These are phyloP conservation scores for Tubosaeta sp. DNA, from an alignment of 768 basidiomycete species.

Conservation along the genomic window DNA sequence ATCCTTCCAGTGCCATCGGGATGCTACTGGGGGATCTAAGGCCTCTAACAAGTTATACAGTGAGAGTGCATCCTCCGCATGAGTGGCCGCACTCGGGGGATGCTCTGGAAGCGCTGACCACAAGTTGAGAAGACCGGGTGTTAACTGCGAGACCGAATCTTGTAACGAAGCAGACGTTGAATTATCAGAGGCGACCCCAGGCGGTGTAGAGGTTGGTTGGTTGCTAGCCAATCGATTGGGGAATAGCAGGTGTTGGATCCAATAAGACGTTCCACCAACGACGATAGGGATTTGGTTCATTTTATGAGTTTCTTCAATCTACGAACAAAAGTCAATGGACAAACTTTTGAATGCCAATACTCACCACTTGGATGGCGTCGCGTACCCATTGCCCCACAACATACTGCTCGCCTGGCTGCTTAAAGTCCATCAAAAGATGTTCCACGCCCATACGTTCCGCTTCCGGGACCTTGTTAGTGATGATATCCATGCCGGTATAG, in stretches of 20 bases:
- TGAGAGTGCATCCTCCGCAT: constrained; percentile 55
- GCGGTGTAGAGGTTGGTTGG: constrained; percentile 10
- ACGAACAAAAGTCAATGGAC: constrained; percentile 1
- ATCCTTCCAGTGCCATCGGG: constrained; percentile 95
- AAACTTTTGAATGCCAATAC: constrained; percentile 24
- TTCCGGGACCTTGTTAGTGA: constrained; percentile 88
- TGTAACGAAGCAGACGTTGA: constrained; percentile 36
- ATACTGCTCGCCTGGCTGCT: constrained; percentile 83
- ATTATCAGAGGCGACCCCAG: neutral
- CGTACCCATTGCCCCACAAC: constrained; percentile 83
- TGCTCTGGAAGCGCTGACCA: constrained; percentile 57
- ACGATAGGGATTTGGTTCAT: constrained; percentile 74
- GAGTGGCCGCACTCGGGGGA: constrained; percentile 50
- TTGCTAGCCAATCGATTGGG: constrained; percentile 59
- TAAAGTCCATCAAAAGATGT: constrained; percentile 88
- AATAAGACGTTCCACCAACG: constrained; percentile 95
- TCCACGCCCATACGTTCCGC: constrained; percentile 76
- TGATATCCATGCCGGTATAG: constrained; percentile 84
- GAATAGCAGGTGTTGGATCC: constrained; percentile 95
- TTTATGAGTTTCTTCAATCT: constrained; percentile 75
- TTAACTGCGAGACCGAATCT: constrained; percentile 41
- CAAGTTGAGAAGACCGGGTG: constrained; percentile 44
- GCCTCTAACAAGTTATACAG: constrained; percentile 61
- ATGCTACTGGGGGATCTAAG: constrained; percentile 71
- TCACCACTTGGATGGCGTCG: constrained; percentile 73